phyloP scores from a whole-genome alignment of 2,329 filamentous ascomycete genomes.

The Neofusicoccum cordaticola region DNA sequence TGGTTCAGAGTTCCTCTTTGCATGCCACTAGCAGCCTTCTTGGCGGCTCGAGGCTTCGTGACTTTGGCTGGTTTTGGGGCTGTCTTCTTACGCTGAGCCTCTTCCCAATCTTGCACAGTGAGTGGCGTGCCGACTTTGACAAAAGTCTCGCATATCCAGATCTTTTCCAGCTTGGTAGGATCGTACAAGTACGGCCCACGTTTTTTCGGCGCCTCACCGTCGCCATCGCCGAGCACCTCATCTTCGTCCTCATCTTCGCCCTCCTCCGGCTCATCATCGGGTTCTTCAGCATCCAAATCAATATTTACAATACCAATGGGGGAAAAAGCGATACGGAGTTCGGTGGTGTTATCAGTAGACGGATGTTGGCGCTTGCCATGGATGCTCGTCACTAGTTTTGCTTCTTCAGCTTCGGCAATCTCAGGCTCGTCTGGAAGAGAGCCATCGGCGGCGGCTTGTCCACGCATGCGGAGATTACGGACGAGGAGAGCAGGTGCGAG shows the following conservation, averaged over 20 bases:
- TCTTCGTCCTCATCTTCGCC: conserved; percentile 16
- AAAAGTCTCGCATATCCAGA: conserved; percentile 67
- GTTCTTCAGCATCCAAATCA: conserved; percentile 69
- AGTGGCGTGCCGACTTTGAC: conserved; percentile 64
- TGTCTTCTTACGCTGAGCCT: conserved; percentile 23
- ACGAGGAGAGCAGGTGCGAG: conserved; percentile 74
- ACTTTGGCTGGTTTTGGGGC: conserved; percentile 2
- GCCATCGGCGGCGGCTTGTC: conserved; percentile 19
- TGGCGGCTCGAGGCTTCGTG: neutral
- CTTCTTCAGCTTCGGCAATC: conserved; percentile 47
- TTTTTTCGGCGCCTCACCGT: conserved; percentile 37
- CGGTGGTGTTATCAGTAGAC: conserved; percentile 70
- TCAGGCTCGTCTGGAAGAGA: conserved; percentile 28
- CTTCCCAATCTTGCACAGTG: conserved; percentile 65
- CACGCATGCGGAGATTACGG: conserved; percentile 51
- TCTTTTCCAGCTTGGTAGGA: conserved; percentile 61
- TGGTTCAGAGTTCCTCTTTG: conserved; percentile 4
- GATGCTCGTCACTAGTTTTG: conserved; percentile 62
- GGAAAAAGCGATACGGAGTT: conserved; percentile 74
- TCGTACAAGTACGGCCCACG: conserved; percentile 56
- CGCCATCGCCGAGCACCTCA: conserved; percentile 30
- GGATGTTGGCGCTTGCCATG: conserved; percentile 67
- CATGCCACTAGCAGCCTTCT: neutral
- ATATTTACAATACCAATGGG: conserved; percentile 76
- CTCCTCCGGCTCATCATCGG: conserved; percentile 60